These are phyloP conservation scores for Citrus mangshanensis DNA, from an alignment of 345 rosid species.

Conservation along the genomic window DNA sequence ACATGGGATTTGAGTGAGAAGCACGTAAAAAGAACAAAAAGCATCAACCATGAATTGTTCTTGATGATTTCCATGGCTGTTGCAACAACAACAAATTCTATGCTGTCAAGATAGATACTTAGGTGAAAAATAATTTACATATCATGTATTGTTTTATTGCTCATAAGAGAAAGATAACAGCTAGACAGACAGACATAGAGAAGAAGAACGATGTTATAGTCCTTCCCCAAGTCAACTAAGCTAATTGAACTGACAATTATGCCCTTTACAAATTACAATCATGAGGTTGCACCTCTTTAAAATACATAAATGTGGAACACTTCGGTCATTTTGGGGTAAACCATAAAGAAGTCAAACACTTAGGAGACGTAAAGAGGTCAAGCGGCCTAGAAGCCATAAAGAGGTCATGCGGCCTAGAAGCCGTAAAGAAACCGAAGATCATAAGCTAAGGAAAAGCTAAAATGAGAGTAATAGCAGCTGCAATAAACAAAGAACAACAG, in stretches of 20 bases:
- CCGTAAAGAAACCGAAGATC: conserved; percentile 1
- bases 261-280: background rate
- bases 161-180: background rate
- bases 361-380: no score
- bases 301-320: background rate
- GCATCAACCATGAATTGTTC: conserved; percentile 18
- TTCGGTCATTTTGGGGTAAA: background rate
- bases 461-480: no score
- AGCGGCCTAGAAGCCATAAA: no score
- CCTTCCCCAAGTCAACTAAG: background rate
- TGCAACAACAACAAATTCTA: background rate
- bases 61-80: conserved; percentile 9
- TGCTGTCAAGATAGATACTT: background rate
- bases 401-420: no score
- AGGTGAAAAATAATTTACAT: background rate
- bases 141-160: background rate
- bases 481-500: no score
- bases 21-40: conserved; percentile 21
- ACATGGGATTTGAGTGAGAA: conserved; percentile 28
- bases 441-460: no score
- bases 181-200: background rate
- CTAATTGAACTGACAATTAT: background rate
- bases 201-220: background rate
- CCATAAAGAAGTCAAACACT: no score
- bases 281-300: no score